A percentile compares a stretch with the other conserved stretches of the same genome.
phyloP scores from a whole-genome alignment of 495 filamentous ascomycete species.

The Neohortaea acidophila region DNA sequence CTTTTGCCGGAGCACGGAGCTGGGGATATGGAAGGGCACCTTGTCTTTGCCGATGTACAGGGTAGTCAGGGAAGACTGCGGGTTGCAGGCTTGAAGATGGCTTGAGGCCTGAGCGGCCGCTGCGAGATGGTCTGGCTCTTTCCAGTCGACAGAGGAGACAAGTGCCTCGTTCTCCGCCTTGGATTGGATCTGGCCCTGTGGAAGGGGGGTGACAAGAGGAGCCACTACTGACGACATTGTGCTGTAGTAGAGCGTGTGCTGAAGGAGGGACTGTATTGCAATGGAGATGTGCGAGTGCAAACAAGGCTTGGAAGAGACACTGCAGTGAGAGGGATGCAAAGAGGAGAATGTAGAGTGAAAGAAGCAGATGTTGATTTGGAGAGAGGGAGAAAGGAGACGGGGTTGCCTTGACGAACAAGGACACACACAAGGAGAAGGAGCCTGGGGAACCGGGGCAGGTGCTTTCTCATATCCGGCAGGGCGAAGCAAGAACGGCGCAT shows the following conservation, averaged over 20 bases:
- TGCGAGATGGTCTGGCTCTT: background rate
- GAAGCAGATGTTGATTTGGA: too few species aligned
- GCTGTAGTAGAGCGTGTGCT: background rate
- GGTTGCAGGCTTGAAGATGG: too few species aligned
- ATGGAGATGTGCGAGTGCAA: background rate
- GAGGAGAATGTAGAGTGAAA: too few species aligned
- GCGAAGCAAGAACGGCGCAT: too few species aligned
- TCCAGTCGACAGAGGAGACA: constrained; percentile 4
- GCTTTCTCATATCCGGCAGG: too few species aligned
- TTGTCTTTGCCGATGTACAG: constrained; percentile 10
- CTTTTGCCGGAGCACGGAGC: constrained; percentile 5
- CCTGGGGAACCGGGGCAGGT: too few species aligned
- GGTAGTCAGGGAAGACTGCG: constrained; percentile 1
- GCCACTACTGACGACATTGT: background rate
- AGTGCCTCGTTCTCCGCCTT: constrained; percentile 2
- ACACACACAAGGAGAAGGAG: too few species aligned
- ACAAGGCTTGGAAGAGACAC: background rate
- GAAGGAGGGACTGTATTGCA: background rate
- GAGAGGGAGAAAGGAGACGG: too few species aligned
- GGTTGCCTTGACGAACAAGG: too few species aligned
- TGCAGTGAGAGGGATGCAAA: background rate
- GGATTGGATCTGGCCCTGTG: background rate
- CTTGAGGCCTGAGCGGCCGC: background rate
- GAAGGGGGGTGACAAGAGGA: constrained; percentile 1
- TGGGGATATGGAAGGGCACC: constrained; percentile 14